Evolutionary conservation across 305 asterid genomes (phyloP), one percentile per base, ranked within the genome.

Genomic region (Fraxinus ornus): DNA sequence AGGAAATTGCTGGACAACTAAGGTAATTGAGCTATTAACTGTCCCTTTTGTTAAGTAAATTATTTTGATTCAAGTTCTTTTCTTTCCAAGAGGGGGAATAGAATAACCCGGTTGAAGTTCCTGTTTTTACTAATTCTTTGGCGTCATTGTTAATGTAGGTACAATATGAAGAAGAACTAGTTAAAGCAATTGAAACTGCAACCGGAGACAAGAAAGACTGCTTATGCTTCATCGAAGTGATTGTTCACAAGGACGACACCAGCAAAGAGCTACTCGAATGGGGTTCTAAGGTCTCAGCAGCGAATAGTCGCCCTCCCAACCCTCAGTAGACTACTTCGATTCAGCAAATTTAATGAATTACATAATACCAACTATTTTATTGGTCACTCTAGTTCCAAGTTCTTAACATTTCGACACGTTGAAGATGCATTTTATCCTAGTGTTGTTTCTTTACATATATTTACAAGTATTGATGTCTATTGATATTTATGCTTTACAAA

Each of bases 211-310:
- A 90, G 89, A 89, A 89, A 80, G 93, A 92, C 22, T 84, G 93
- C 84, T 32, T 95, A 81, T 95, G 99, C 81, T 93, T 95, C 90
- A 93, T 95, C 1, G 99, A 95, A 85, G 95, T 93, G 57, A 91
- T 94, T 60, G 94, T 85, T 26, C 97, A 95, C 91, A 94, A 90
- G 84, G 97, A 95, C 35, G 98, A 95, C 72, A 95, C 98, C 1
- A 94, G 98, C 92, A 94, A 93, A 90, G 98, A 93, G 81, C 92
- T 94, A 6, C 97, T 95, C 3, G 95, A 93, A 75, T 94, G 97
- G 98, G 98, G 98, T 3, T 91, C 98, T 8, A 88, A 97, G 87
- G 97, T 95, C 15, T 88, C 97, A 71, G 93, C 94, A 1, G 97
- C 98, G 37, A 94, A 91, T 79, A 87, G 93, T 86, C 95, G 97